Percentiles rank a stretch among this genome's conserved stretches.
phyloP scores from a whole-genome alignment of 176 grass and related monocot species.

The Alopecurus myosuroides region DNA sequence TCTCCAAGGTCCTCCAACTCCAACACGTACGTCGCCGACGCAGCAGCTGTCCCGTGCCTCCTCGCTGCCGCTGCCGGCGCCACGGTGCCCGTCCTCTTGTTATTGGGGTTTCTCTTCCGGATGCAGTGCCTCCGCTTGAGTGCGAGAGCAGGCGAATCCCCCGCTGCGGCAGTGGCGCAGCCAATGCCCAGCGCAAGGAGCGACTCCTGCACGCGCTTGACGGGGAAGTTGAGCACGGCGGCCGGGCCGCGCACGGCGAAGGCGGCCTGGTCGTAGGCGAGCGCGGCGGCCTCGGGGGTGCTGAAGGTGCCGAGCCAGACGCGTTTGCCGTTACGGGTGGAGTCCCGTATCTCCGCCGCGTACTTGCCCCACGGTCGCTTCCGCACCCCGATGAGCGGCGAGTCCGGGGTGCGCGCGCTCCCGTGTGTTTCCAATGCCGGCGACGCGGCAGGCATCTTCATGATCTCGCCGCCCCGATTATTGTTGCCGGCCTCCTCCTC shows the following conservation, averaged over 20 bases:
- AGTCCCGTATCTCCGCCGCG: conserved; percentile 57
- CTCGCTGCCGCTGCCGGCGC: no score
- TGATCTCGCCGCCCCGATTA: background rate
- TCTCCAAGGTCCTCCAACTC: conserved; percentile 28
- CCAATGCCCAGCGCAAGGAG: background rate
- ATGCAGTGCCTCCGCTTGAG: conserved; percentile 27
- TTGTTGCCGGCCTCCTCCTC: background rate
- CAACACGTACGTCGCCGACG: conserved; percentile 2
- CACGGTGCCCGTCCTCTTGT: background rate
- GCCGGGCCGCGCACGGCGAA: background rate
- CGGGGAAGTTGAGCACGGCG: conserved; percentile 17
- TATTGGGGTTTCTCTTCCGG: conserved; percentile 7
- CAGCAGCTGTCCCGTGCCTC: background rate
- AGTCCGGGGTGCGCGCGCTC: background rate
- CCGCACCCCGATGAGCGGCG: conserved; percentile 32
- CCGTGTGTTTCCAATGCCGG: background rate
- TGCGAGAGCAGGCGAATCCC: conserved; percentile 9
- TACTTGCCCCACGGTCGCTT: conserved; percentile 58
- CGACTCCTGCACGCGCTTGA: conserved; percentile 12
- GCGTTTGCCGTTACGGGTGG: conserved; percentile 28
- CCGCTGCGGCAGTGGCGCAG: background rate
- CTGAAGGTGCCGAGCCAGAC: conserved; percentile 76
- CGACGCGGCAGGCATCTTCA: background rate
- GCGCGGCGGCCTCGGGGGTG: conserved; percentile 55
- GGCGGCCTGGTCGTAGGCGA: conserved; percentile 66